Percentiles rank a stretch among this genome's conserved stretches.
Evolutionary conservation across 2,329 filamentous ascomycete genomes (phyloP).

Genomic region (Monilinia vaccinii-corymbosi): DNA sequence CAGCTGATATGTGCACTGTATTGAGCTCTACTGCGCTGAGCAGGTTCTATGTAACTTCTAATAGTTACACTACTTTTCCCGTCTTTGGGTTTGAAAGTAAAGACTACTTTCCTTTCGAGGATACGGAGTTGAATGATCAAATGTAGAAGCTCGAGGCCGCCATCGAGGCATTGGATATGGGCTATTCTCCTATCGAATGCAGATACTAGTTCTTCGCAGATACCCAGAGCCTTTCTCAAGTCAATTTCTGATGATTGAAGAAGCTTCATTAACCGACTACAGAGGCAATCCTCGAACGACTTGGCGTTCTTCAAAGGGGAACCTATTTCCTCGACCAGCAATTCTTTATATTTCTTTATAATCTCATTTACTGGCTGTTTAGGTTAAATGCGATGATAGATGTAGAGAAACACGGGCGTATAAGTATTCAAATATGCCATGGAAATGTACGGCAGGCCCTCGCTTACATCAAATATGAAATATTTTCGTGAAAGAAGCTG

Average conservation of each 20-base stretch:
- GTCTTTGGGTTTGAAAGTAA: background rate
- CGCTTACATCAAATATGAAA: background rate
- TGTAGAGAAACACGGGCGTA: background rate
- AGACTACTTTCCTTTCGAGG: background rate
- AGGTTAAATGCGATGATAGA: background rate
- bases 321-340: fast-evolving
- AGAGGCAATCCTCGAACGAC: background rate
- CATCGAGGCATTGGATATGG: background rate
- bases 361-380: background rate
- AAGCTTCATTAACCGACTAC: background rate
- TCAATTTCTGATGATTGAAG: background rate
- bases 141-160: background rate
- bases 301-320: background rate
- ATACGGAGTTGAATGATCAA: background rate
- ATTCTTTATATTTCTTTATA: fast-evolving
- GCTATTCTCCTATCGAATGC: background rate
- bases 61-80: background rate
- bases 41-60: background rate
- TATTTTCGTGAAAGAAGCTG: background rate
- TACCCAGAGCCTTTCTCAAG: background rate
- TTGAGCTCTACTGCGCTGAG: background rate
- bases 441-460: background rate
- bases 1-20: background rate
- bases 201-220: background rate
- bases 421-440: background rate